Evolutionary conservation across 345 rosid species (phyloP), one percentile per base, ranked within the genome.

Genomic region (Garcia nutans): DNA sequence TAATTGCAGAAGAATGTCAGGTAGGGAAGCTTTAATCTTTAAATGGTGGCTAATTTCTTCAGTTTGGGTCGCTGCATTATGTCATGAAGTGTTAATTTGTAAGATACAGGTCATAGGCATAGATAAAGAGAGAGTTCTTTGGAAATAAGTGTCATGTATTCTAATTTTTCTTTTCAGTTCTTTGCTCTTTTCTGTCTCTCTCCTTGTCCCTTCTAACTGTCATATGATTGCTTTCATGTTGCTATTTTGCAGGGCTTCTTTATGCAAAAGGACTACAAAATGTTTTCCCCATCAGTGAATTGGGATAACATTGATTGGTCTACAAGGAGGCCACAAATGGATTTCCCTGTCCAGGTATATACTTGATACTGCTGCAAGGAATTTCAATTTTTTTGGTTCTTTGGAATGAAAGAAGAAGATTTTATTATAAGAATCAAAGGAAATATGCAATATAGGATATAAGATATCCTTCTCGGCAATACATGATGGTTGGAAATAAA

Each of bases 201-300:
- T 15, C 54, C 22, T 8, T 24, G 16, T 0, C 12, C 17, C 28
- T 70, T 71, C 57, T 61, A 17, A 26, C 41, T 63, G 33, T 33
- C 6, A 8, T 65, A 60, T 75, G 23, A 37, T 56, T 56, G 68
- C 47, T 64, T 71, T 74, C 8, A 41, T 13, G 33, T 82, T 72
- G 19, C 22, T 61, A 22, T n/a, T 62, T 76, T 76, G 69, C 76
- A 96, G 99, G 98, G 99, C 15, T 93, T 96, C 86, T 96, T 92
- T 85, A 91, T 96, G 99, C 98, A 92, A 87, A 93, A 84, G 83
- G 98, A 93, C 82, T 96, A 93, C 88, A 96, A 93, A 79, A 93
- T 93, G 99, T 96, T 96, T 84, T 97, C 99, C n/a, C 99, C 99
- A 62, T 82, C 89, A 54, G 99, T 93, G 65, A 76, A 96, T 77